Evolutionary conservation across 768 basidiomycete species (phyloP), one percentile per base, ranked within the genome.

Genomic region (Tricholoma sp.): DNA sequence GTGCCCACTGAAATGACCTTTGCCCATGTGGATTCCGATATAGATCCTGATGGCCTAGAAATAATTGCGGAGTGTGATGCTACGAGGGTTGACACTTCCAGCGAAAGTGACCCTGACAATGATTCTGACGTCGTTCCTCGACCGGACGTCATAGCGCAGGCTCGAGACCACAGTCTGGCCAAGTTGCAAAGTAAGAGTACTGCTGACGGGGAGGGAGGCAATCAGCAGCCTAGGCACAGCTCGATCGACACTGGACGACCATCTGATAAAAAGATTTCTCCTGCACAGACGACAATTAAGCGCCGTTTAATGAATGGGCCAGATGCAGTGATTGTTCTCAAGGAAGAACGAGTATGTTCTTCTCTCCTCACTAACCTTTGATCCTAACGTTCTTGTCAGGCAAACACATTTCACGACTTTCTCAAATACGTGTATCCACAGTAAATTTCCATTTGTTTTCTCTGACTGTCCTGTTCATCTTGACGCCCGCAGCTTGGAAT

Each of bases 371-470:
- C 31, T n/a, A 27, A 41, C 31, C 22, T 6, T 50, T 9, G 5
- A 47, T 22, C 21, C 41, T 56, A 24, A 56, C 35, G 8, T 11
- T 14, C 31, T 52, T 29, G 37, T 22, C 61, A 88, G 82, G 91
- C 94, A 2, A 81, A 76, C 67, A 91, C 86, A 10, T 95, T 97
- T 69, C 94, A 96, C 57, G 94, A 96, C 70, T 94, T 96, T 68
- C 80, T 97, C 57, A 91, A 90, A 74, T 95, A 87, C 68, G 84
- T 94, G 52, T 96, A 97, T 70, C 94, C 94, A 18, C 90, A 95
- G 93, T 94, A 71, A 65, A 45, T 45, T 18, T 27, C 41, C 24
- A 88, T 72, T 31, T 19, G n/a, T 27, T 29, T 43, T 55, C 19
- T 7, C 12, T 24, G 16, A 54, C 34, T 29, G 2, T 39, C 14